Conservation (phyloP, 2,329 filamentous ascomycete species). For the Proliferodiscus dingleyae region DNA sequence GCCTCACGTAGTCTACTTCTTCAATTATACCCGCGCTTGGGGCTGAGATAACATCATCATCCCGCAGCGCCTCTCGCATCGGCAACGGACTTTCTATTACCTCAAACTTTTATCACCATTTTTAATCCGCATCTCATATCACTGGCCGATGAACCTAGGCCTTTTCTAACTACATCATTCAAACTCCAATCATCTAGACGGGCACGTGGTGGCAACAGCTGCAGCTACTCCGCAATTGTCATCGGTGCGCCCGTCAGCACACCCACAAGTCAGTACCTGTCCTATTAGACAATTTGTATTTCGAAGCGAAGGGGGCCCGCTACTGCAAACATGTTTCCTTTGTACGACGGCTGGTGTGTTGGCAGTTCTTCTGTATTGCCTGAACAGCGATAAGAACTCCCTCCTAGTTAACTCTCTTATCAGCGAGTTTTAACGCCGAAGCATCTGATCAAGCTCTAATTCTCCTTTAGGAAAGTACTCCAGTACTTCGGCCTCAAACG, state of each 20-base stretch:
- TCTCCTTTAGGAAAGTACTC: neutral
- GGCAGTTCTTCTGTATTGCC: too few species aligned
- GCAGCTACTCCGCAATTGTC: neutral
- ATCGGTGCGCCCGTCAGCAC: neutral
- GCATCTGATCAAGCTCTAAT: neutral
- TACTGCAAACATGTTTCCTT: constrained; percentile 1
- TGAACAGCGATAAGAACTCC: too few species aligned
- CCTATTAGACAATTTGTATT: constrained; percentile 8
- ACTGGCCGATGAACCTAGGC: too few species aligned
- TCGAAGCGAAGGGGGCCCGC: constrained; percentile 5
- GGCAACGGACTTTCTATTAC: too few species aligned
- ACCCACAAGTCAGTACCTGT: neutral
- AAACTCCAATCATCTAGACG: neutral
- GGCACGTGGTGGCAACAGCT: neutral
- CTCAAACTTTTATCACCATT: too few species aligned
- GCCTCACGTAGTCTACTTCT: neutral
- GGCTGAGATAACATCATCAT: neutral
- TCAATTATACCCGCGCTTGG: neutral
- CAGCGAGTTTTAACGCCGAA: neutral
- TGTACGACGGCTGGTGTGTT: neutral
- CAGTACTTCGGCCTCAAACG: neutral
- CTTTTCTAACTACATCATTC: neutral
- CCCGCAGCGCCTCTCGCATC: too few species aligned
- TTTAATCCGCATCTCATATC: too few species aligned
- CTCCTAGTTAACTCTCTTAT: too few species aligned